phyloP scores from a whole-genome alignment of 805 yeast genomes.

The Candida xyloterini region DNA sequence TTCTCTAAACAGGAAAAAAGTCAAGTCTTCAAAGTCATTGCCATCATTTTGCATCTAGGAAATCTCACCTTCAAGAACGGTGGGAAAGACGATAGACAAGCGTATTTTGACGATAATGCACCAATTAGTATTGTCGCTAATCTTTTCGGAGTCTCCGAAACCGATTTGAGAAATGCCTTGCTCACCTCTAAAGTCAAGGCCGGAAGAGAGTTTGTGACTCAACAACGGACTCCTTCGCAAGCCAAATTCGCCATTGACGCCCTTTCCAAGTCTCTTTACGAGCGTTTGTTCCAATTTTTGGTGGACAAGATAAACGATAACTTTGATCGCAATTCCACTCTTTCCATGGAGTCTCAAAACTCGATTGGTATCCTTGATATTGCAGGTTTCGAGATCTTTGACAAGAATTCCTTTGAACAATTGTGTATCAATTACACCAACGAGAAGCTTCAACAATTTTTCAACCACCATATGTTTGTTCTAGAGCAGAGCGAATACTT shows the following conservation, averaged over 20 bases:
- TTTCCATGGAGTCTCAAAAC: slow-evolving; percentile 31
- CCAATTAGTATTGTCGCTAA: slow-evolving; percentile 51
- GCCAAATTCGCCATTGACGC: slow-evolving; percentile 84
- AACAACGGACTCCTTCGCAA: slow-evolving; percentile 74
- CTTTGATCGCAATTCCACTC: slow-evolving; percentile 33
- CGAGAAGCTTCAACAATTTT: slow-evolving; percentile 58
- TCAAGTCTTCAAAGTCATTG: slow-evolving; percentile 61
- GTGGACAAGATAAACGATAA: slow-evolving; percentile 73
- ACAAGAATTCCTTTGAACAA: slow-evolving; percentile 57
- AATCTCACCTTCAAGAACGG: slow-evolving; percentile 69
- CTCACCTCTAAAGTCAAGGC: slow-evolving; percentile 84
- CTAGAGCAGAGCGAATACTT: slow-evolving; percentile 59
- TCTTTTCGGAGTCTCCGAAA: slow-evolving; percentile 58
- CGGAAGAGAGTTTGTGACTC: slow-evolving; percentile 81
- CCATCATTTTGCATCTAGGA: slow-evolving; percentile 81
- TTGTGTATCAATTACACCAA: slow-evolving; percentile 60
- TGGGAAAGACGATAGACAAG: slow-evolving; percentile 65
- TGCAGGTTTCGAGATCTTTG: slow-evolving; percentile 61
- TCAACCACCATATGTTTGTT: slow-evolving; percentile 60
- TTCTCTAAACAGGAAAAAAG: slow-evolving; percentile 53
- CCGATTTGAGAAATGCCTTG: slow-evolving; percentile 54
- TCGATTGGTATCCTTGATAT: slow-evolving; percentile 59
- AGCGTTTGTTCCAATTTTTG: slow-evolving; percentile 72
- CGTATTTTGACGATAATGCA: slow-evolving; percentile 53
- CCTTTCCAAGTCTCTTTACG: slow-evolving; percentile 81